These are phyloP conservation scores for Monosporascus sp. DNA, from an alignment of 2,329 filamentous ascomycete species.

Conservation along the genomic window DNA sequence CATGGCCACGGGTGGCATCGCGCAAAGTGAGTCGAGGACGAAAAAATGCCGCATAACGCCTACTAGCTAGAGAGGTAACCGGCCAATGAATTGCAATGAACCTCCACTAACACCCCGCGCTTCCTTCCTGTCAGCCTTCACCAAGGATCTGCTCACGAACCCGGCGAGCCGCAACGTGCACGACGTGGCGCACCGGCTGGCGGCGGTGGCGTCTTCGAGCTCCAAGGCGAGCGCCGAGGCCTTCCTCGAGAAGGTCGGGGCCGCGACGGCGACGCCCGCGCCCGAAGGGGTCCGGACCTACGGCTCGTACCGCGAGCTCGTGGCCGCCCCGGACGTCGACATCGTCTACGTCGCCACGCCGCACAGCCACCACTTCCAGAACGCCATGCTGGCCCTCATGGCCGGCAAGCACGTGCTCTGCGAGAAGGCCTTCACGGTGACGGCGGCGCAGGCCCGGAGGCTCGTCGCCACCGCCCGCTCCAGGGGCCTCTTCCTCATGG, in stretches of 20 bases:
- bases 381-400: conserved; percentile 76
- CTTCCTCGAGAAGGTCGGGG: conserved; percentile 67
- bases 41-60: neutral
- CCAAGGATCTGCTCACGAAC: conserved; percentile 72
- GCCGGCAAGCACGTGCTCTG: conserved; percentile 85
- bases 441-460: conserved; percentile 67
- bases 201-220: conserved; percentile 74
- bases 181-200: conserved; percentile 71
- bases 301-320: conserved; percentile 76
- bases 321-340: conserved; percentile 72
- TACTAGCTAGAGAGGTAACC: neutral
- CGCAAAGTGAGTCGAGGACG: conserved; percentile 41
- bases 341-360: conserved; percentile 87
- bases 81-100: neutral
- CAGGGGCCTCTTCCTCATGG: conserved; percentile 75
- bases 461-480: conserved; percentile 66
- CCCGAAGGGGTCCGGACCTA: conserved; percentile 66
- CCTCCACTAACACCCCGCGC: conserved; percentile 1
- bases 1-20: conserved; percentile 56
- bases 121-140: conserved; percentile 47
- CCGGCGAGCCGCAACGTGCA: conserved; percentile 62
- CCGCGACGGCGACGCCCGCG: conserved; percentile 20
- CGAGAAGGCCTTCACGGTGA: conserved; percentile 87
- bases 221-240: conserved; percentile 63
- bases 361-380: conserved; percentile 90